These are phyloP conservation scores for Leishmania amazonensis DNA, from an alignment of 208 protist species.

Conservation along the genomic window DNA sequence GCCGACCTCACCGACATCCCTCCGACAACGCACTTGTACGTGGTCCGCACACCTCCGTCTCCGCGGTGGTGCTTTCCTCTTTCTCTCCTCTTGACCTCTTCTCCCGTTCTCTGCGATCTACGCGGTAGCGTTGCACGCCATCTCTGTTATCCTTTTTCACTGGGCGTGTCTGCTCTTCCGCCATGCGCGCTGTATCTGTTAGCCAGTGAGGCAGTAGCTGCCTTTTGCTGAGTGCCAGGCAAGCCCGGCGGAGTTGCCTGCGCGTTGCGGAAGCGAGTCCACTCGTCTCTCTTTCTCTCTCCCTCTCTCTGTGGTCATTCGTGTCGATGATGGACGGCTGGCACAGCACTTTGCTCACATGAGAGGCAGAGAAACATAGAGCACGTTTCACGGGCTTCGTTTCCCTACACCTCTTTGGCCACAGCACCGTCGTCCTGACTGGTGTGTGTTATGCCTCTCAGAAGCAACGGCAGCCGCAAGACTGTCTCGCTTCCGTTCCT, in stretches of 20 bases:
- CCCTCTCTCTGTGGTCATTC: not conserved
- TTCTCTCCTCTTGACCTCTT: not conserved
- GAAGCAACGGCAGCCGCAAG: not conserved
- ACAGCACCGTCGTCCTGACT: not conserved
- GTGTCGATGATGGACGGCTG: not conserved
- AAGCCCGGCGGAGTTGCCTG: not conserved
- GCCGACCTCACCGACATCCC: not conserved
- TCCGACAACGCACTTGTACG: not conserved
- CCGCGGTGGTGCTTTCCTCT: not conserved
- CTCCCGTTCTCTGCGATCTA: not conserved
- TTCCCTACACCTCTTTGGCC: not conserved
- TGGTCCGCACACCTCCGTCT: not conserved
- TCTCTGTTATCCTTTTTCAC: not conserved
- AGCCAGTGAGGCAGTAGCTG: not conserved
- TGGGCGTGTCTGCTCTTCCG: not conserved
- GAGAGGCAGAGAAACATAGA: not conserved
- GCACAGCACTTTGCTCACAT: not conserved
- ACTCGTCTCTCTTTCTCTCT: not conserved
- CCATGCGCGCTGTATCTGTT: not conserved
- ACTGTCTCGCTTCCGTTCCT: not conserved
- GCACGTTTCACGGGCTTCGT: not conserved
- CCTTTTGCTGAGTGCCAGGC: not conserved
- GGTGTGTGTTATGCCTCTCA: not conserved
- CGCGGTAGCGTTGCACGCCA: not conserved
- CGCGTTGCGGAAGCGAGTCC: not conserved